These are phyloP conservation scores for Rhizophlyctis rosea DNA, from an alignment of 192 early-diverging fungal genomes.

Conservation along the genomic window DNA sequence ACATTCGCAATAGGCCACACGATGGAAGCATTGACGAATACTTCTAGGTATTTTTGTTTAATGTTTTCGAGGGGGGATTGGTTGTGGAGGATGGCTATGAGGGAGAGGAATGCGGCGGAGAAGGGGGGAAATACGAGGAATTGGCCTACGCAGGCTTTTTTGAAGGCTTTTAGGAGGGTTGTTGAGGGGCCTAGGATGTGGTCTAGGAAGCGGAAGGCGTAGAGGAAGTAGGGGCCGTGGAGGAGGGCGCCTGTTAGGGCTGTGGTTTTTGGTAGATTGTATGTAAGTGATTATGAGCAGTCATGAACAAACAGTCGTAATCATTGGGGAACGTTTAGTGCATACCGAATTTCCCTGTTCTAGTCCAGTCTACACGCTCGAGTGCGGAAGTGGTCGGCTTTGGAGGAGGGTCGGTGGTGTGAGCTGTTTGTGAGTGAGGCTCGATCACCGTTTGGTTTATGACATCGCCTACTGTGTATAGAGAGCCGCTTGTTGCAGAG, in stretches of 20 bases:
- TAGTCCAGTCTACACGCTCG: slow-evolving; percentile 17
- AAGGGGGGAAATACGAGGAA: slow-evolving; percentile 24
- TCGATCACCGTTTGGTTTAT: slow-evolving; percentile 28
- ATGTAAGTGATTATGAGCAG: not conserved
- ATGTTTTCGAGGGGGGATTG: slow-evolving; percentile 14
- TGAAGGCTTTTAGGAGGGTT: slow-evolving; percentile 14
- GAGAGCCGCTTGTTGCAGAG: slow-evolving; percentile 20
- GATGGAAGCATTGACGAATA: slow-evolving; percentile 24
- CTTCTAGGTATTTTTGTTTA: not conserved
- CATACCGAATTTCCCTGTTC: slow-evolving; percentile 28
- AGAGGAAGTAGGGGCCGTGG: slow-evolving; percentile 35
- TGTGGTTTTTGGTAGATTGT: not conserved
- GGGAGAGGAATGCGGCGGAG: slow-evolving; percentile 12
- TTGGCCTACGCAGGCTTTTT: slow-evolving; percentile 21
- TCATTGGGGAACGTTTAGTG: too few species aligned
- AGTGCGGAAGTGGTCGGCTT: not conserved
- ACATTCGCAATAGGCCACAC: slow-evolving; percentile 38
- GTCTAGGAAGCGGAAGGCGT: slow-evolving; percentile 29
- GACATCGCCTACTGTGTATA: slow-evolving; percentile 29
- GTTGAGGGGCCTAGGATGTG: slow-evolving; percentile 15
- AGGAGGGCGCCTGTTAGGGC: slow-evolving; percentile 29
- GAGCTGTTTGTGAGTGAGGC: not conserved
- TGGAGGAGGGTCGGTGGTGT: not conserved
- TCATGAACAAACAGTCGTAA: not conserved
- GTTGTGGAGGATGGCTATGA: slow-evolving; percentile 18